A percentile compares a stretch with the other conserved stretches of the same genome.
Conservation (phyloP, 805 yeast genomes). For the Saccharomycopsis malanga region DNA sequence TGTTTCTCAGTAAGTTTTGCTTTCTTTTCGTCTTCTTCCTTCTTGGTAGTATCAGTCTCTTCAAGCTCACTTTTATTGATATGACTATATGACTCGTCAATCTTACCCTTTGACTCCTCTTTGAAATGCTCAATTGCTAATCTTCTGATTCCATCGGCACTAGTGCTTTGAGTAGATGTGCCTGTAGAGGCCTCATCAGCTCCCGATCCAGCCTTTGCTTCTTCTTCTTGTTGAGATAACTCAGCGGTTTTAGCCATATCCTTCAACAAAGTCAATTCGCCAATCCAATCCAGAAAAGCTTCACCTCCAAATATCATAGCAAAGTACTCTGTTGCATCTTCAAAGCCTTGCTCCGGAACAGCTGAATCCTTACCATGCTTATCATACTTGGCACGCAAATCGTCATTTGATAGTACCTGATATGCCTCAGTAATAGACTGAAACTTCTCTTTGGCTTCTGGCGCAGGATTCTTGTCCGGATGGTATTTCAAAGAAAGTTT, state of each 20-base stretch:
- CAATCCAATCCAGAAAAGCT: conserved; percentile 79
- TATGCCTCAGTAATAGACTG: conserved; percentile 61
- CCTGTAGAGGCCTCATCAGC: conserved; percentile 22
- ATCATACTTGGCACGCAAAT: conserved; percentile 60
- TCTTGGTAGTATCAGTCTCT: not conserved
- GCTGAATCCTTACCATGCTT: conserved; percentile 70
- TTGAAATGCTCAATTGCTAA: conserved; percentile 16
- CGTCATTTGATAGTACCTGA: conserved; percentile 64
- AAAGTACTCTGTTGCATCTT: conserved; percentile 68
- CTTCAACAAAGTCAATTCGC: conserved; percentile 73
- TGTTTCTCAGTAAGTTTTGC: conserved; percentile 1
- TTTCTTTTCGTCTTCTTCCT: conserved; percentile 5
- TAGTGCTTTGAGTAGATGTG: not conserved
- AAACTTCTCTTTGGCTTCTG: conserved; percentile 66
- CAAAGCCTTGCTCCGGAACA: conserved; percentile 63
- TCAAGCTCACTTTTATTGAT: not conserved
- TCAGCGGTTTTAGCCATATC: conserved; percentile 63
- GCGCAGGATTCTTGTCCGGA: conserved; percentile 79
- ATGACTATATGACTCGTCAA: too few relatives aligned
- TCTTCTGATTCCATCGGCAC: conserved; percentile 7
- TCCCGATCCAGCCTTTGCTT: conserved; percentile 30
- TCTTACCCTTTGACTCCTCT: too few relatives aligned
- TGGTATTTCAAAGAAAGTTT: conserved; percentile 69
- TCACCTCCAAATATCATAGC: conserved; percentile 82
- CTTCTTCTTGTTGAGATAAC: conserved; percentile 38